Evolutionary conservation across 2,329 filamentous ascomycete species (phyloP).

Genomic region (Dactylellina cionopaga): DNA sequence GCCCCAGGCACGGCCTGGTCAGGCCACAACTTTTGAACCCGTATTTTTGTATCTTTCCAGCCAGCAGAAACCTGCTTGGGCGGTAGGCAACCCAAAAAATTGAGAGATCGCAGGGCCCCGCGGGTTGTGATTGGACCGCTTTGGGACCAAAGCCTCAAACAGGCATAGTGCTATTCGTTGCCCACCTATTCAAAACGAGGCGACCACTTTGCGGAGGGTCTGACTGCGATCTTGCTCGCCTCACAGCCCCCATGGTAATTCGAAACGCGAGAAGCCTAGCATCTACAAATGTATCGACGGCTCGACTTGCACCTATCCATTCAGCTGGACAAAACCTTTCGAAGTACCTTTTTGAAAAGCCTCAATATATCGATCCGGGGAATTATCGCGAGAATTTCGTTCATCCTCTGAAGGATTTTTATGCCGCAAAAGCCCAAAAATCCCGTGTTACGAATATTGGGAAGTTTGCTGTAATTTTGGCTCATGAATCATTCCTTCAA

Average conservation of each 20-base stretch:
- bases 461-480: background rate
- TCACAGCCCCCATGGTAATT: constrained; percentile 40
- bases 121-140: constrained; percentile 24
- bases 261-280: constrained; percentile 52
- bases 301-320: constrained; percentile 35
- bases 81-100: constrained; percentile 42
- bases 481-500: constrained; percentile 21
- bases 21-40: constrained; percentile 38
- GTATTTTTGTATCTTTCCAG: constrained; percentile 11
- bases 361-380: constrained; percentile 28
- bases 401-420: constrained; percentile 21
- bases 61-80: constrained; percentile 52
- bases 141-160: constrained; percentile 19
- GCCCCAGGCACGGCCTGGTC: constrained; percentile 36
- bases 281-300: constrained; percentile 29
- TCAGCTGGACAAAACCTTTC: constrained; percentile 1
- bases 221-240: constrained; percentile 37
- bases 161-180: constrained; percentile 29
- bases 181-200: constrained; percentile 48
- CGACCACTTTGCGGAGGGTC: constrained; percentile 41
- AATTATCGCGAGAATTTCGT: constrained; percentile 44
- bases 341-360: constrained; percentile 9
- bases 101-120: constrained; percentile 38
- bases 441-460: background rate
- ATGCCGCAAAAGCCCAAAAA: constrained; percentile 21